Evolutionary conservation across 2,329 filamentous ascomycete genomes (phyloP).

Genomic region (Aspergillus flavus): DNA sequence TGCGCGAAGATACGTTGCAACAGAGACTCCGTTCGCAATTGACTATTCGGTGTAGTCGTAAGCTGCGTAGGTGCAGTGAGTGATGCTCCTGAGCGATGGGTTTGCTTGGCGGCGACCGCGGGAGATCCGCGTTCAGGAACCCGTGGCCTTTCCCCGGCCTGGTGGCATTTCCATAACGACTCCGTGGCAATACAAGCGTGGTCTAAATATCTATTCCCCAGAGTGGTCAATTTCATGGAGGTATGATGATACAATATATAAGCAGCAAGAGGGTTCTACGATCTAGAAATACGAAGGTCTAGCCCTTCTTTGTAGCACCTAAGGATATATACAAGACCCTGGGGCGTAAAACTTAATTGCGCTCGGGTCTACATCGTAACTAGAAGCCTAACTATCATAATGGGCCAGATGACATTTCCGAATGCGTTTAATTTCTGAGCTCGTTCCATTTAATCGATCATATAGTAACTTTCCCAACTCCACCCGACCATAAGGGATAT

Average conservation of each 20-base stretch:
- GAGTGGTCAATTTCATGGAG: too few species aligned
- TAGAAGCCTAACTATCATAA: background rate
- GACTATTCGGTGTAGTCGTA: background rate
- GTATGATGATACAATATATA: too few species aligned
- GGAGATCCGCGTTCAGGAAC: slow-evolving; percentile 16
- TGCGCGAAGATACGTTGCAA: background rate
- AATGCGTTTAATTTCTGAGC: background rate
- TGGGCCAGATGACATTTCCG: background rate
- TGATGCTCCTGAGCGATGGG: slow-evolving; percentile 11
- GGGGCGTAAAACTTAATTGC: too few species aligned
- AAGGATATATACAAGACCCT: too few species aligned
- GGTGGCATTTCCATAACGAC: background rate
- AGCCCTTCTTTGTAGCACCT: too few species aligned
- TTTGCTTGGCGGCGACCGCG: slow-evolving; percentile 6
- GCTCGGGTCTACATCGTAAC: background rate
- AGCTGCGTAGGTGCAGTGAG: slow-evolving; percentile 4
- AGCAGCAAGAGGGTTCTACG: too few species aligned
- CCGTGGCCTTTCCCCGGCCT: slow-evolving; percentile 13
- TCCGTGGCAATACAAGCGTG: background rate
- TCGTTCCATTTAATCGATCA: background rate
- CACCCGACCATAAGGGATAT: background rate
- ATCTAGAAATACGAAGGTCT: too few species aligned
- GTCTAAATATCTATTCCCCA: too few species aligned
- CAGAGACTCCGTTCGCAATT: background rate
- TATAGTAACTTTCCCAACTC: background rate